Conservation (phyloP, 73 alveolate genomes). For the Paramecium sonneborni region DNA sequence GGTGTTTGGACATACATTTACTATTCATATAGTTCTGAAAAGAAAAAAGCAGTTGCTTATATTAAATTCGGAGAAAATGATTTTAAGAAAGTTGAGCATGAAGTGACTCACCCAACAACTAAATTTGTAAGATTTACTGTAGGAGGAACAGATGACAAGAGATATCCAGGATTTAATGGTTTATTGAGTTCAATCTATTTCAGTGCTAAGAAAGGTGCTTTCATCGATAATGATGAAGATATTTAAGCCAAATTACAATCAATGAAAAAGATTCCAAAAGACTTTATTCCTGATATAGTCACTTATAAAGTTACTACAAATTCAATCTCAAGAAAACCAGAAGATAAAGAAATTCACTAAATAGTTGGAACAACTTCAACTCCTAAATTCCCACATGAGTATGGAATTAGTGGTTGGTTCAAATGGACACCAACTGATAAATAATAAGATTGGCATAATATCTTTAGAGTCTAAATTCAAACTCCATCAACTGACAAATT, state of each 20-base stretch:
- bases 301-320: neutral
- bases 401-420: conserved; percentile 39
- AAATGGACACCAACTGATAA: conserved; percentile 14
- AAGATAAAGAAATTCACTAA: neutral
- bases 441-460: conserved; percentile 33
- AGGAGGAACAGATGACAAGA: conserved; percentile 50
- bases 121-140: conserved; percentile 13
- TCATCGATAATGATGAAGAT: conserved; percentile 17
- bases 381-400: conserved; percentile 39
- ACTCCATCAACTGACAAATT: conserved; percentile 27
- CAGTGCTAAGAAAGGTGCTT: conserved; percentile 3
- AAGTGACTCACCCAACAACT: conserved; percentile 21
- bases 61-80: conserved; percentile 6
- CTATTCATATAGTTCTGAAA: conserved; percentile 42
- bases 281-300: neutral
- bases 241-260: neutral
- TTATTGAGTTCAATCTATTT: neutral
- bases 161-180: conserved; percentile 53
- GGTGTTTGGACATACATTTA: conserved; percentile 58
- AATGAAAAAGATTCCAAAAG: neutral
- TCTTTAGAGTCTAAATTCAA: conserved; percentile 22
- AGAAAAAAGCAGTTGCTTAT: conserved; percentile 41
- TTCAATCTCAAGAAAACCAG: conserved; percentile 18
- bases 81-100: neutral
- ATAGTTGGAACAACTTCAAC: neutral